Evolutionary conservation across 2,329 filamentous ascomycete genomes (phyloP), one percentile per base, ranked within the genome.

Genomic region (Xylaria sp.): DNA sequence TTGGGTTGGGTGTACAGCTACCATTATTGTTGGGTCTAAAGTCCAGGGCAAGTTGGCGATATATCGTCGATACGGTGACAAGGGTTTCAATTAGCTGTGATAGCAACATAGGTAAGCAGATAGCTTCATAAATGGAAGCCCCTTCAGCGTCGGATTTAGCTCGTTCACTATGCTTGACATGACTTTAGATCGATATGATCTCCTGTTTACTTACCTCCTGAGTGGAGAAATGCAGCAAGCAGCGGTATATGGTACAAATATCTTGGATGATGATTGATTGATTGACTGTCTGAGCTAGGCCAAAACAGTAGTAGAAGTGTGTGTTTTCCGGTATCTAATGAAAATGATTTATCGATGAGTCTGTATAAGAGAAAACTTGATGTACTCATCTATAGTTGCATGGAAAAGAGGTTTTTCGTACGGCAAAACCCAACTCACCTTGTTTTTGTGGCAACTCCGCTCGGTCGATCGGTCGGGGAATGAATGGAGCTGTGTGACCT

Each of bases 401-500:
- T 13, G 15, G 28, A 12, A 8, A 25, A 13, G 12, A 10, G 20
- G 45, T 25, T 25, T 12, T 25, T 15, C 9, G 32, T 1, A 52
- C 12, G 7, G 25, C 3, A 30, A 13, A 13, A 6, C 15, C 8
- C 6, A 18, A 32, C 18, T 30, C 18, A 50, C 23, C 23, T 39
- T 43, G 9, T 25, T 15, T 2, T 53, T 30, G 65, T 39, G 59
- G 52, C 34, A 23, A 55, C 36, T 67, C 65, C 45, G 60, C 55
- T 60, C 23, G 45, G 56, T 36, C 48, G 45, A 56, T 36, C 48
- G 48, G 48, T 30, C 48, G 20, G 46, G 25, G 66, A 56, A 23
- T 56, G 5, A 57, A 60, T 56, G 56, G 23, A 45, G 56, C 43
- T 53, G 58, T 67, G 65, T 57, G 65, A 67, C 65, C 65, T 65